Evolutionary conservation across 352 stramenopile genomes (phyloP), one percentile per base, ranked within the genome.

Genomic region (Aphanomyces cochlioides): DNA sequence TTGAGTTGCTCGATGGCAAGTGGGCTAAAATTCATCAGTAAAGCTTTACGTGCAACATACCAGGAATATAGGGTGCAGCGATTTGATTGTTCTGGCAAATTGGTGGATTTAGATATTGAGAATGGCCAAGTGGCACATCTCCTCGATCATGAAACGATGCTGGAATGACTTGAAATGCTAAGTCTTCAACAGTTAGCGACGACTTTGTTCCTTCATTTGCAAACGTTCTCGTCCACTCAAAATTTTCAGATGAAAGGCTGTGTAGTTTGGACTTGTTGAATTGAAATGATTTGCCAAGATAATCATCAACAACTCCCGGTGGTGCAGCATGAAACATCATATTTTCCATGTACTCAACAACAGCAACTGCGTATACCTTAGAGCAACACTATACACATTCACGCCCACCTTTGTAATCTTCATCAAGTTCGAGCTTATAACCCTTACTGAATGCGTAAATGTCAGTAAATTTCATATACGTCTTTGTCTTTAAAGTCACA

Each of bases 391-490:
- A 34, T 3, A 8, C n/a, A 47, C 3, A 13, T 59, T 13, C 67
- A 4, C 91, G 28, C 53, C 84, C 76, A 12, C 76, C 74, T 8
- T 72, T 76, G 2, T 92, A 63, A 28, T 86, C 75, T 7, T 72
- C 56, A 1, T 81, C 74, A 10, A 92, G 75, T 73, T 94, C 86
- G n/a, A 94, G 72, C 36, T 86, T 88, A 70, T 92, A 94, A 67
- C 89, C 79, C 0, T 77, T 77, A 50, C 84, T 91, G 61, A 92
- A 92, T 0, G 77, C 85, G 17, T 81, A 82, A 4, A 94, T 84
- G 39, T 91, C 80, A 5, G 78, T 75, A 72, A 92, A 88, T 59
- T 80, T 79, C 50, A 91, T 76, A 41, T 91, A 72, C 15, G 67
- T 67, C 4, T 74, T 72, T 6, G 80, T 84, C 12, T 81, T 88